Evolutionary conservation across 1,284 basidiomycete genomes (phyloP).

Genomic region (Inonotus hispidus): DNA sequence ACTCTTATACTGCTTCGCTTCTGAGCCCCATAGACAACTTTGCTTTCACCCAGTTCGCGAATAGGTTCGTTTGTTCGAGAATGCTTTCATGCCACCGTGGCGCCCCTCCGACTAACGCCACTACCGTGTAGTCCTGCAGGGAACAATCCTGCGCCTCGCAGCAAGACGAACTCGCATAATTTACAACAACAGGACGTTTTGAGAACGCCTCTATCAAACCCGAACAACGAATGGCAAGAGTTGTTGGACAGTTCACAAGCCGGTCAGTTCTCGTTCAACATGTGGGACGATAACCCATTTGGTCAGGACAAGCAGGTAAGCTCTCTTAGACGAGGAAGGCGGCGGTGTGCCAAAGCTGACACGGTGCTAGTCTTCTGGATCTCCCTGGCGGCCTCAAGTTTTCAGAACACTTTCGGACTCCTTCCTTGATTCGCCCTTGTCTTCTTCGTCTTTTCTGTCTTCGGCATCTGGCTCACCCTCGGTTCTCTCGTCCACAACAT

Average conservation of each 20-base stretch:
- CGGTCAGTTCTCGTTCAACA: conserved; percentile 5
- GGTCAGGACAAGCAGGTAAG: conserved; percentile 5
- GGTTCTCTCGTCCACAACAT: conserved; percentile 12
- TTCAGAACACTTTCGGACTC: conserved; percentile 12
- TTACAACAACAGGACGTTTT: neutral
- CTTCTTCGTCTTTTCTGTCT: conserved; percentile 14
- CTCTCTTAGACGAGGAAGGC: neutral
- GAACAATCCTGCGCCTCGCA: neutral
- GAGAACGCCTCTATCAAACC: conserved; percentile 5
- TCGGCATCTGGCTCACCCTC: conserved; percentile 12
- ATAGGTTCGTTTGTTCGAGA: neutral
- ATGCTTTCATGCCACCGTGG: neutral
- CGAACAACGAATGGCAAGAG: conserved; percentile 14
- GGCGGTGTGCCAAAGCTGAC: neutral
- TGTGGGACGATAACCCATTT: conserved; percentile 10
- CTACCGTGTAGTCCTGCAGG: neutral
- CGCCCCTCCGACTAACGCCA: neutral
- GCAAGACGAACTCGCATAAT: conserved; percentile 2
- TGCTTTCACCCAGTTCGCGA: conserved; percentile 14
- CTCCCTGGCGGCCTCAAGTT: conserved; percentile 8
- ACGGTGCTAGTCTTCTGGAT: neutral
- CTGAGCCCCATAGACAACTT: conserved; percentile 18
- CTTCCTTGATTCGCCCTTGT: conserved; percentile 15
- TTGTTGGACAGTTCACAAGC: conserved; percentile 9
- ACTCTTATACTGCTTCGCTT: conserved; percentile 12